Percentiles rank a stretch among this genome's conserved stretches.
Conservation (phyloP, 2,329 filamentous ascomycete species). For the Phaeosphaeriaceae sp. region DNA sequence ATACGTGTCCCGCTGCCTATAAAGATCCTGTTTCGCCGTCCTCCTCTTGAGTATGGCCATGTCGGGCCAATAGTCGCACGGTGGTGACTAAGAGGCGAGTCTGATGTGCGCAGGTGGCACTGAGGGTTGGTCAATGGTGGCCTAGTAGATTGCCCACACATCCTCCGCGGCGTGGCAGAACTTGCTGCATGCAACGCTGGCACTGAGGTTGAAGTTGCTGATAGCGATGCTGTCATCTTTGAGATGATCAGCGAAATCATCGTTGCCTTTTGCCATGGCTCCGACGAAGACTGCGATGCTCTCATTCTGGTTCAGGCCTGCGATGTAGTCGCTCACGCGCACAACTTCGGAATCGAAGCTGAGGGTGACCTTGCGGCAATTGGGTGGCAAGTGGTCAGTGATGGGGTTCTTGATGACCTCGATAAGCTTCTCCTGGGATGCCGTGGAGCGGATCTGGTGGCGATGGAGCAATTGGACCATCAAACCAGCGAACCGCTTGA, state of each 20-base stretch:
- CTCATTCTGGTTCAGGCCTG: conserved; percentile 78
- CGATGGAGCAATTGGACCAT: conserved; percentile 98
- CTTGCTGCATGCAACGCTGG: conserved; percentile 98
- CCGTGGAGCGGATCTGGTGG: conserved; percentile 93
- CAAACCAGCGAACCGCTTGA: conserved; percentile 97
- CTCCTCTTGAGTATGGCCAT: conserved; percentile 21
- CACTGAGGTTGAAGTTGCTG: conserved; percentile 96
- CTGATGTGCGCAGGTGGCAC: conserved; percentile 29
- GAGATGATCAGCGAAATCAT: conserved; percentile 92
- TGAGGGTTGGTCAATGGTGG: conserved; percentile 4
- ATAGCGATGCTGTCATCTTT: conserved; percentile 98
- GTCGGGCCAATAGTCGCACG: conserved; percentile 30
- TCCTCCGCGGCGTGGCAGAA: conserved; percentile 99
- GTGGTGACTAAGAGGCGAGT: conserved; percentile 33
- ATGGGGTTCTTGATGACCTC: conserved; percentile 98
- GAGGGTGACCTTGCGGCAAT: conserved; percentile 96
- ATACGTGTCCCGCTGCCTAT: conserved; percentile 43
- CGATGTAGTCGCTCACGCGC: conserved; percentile 87
- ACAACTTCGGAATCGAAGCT: conserved; percentile 92
- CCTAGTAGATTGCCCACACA: conserved; percentile 89
- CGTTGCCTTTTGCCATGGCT: conserved; percentile 96
- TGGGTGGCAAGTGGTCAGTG: conserved; percentile 93
- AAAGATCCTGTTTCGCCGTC: conserved; percentile 34
- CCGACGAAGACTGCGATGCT: conserved; percentile 98
- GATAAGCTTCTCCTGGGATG: conserved; percentile 95